Conservation (phyloP, 345 rosid species). For the Pugionium cornutum region DNA sequence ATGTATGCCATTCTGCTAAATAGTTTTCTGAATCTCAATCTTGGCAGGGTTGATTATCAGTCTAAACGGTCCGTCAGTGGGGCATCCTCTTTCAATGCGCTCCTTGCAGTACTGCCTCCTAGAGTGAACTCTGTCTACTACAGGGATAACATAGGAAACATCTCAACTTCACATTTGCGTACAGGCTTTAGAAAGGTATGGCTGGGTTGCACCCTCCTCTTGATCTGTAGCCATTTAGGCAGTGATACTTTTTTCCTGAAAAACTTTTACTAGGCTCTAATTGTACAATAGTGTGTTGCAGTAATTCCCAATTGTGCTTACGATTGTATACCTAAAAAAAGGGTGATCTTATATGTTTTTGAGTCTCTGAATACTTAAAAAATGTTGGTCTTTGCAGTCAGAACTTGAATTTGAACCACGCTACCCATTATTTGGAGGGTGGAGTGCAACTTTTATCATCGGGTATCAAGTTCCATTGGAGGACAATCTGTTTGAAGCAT, state of each 20-base stretch:
- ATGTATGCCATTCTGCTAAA: conserved; percentile 7
- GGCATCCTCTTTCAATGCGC: conserved; percentile 74
- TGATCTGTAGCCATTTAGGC: conserved; percentile 14
- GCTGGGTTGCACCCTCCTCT: conserved; percentile 7
- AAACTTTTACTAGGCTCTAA: conserved; percentile 1
- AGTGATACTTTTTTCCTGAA: conserved; percentile 14
- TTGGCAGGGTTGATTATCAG: conserved; percentile 96
- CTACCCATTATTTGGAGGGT: conserved; percentile 97
- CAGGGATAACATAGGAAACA: conserved; percentile 91
- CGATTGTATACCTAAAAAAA: neutral
- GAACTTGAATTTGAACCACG: conserved; percentile 97
- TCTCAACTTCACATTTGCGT: conserved; percentile 86
- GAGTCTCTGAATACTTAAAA: conserved; percentile 1
- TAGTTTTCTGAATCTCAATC: conserved; percentile 25
- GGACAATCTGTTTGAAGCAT: conserved; percentile 84
- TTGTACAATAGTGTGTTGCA: conserved; percentile 10
- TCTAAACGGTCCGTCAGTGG: conserved; percentile 65
- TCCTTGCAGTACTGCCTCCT: conserved; percentile 86
- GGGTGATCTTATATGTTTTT: conserved; percentile 3
- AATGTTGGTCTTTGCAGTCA: conserved; percentile 57
- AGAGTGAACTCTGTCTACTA: conserved; percentile 94
- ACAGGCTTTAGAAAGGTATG: conserved; percentile 60
- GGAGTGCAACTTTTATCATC: conserved; percentile 91
- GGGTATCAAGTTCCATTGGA: conserved; percentile 90
- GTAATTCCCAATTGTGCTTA: conserved; percentile 3